phyloP scores from a whole-genome alignment of 2,329 filamentous ascomycete species.

The Macrophomina phaseolina region DNA sequence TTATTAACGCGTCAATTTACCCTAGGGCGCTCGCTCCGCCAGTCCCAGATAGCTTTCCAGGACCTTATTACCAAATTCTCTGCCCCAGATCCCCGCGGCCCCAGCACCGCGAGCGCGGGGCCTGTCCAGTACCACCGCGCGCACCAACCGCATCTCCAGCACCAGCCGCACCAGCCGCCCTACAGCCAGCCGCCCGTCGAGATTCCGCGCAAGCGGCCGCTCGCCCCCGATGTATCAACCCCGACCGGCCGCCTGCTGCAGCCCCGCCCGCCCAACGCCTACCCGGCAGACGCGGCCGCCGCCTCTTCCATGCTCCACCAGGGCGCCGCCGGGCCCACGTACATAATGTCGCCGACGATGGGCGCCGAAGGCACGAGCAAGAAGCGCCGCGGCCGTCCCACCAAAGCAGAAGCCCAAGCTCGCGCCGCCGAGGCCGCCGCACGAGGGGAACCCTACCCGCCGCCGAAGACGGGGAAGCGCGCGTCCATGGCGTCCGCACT shows the following conservation, averaged over 20 bases:
- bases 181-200: conserved; percentile 41
- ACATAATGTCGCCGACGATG: conserved; percentile 36
- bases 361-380: conserved; percentile 47
- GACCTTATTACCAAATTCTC: conserved; percentile 37
- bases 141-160: conserved; percentile 27
- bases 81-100: conserved; percentile 29
- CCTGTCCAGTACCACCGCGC: conserved; percentile 33
- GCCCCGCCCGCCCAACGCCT: conserved; percentile 49
- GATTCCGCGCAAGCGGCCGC: conserved; percentile 43
- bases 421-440: conserved; percentile 49
- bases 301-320: conserved; percentile 24
- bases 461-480: conserved; percentile 39
- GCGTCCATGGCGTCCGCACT: conserved; percentile 32
- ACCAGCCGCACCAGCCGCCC: conserved; percentile 34
- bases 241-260: conserved; percentile 51
- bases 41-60: conserved; percentile 43
- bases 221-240: conserved; percentile 37
- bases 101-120: conserved; percentile 23
- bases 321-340: conserved; percentile 37
- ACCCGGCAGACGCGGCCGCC: conserved; percentile 39
- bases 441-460: conserved; percentile 47
- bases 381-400: conserved; percentile 55
- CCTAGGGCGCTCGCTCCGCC: conserved; percentile 45
- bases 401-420: conserved; percentile 54
- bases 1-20: conserved; percentile 21